phyloP scores from a whole-genome alignment of 306 rosid genomes.

The Cicer pinnatifidum region DNA sequence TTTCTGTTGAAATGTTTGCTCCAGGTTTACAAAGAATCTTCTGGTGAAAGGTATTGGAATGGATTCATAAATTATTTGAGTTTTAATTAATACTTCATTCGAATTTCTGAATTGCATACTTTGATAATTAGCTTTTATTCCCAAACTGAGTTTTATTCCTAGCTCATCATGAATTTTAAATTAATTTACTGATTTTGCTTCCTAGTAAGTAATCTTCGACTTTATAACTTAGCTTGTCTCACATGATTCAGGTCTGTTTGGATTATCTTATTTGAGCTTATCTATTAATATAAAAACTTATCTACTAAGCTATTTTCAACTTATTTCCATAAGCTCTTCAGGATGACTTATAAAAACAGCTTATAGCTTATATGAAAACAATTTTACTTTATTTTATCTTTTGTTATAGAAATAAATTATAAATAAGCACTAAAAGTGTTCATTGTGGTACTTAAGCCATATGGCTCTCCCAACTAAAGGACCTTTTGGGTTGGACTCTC shows the following conservation, averaged over 20 bases:
- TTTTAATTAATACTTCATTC: background rate
- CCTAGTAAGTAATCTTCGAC: conserved; percentile 6
- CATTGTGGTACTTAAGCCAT: too few species aligned
- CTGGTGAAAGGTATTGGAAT: conserved; percentile 63
- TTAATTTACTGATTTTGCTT: conserved; percentile 24
- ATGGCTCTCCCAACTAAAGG: too few species aligned
- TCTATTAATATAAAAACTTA: too few species aligned
- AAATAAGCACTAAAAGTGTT: too few species aligned
- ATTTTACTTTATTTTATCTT: too few species aligned
- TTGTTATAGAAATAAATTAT: too few species aligned
- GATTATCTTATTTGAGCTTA: too few species aligned
- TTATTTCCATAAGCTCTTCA: too few species aligned
- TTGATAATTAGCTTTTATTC: conserved; percentile 16
- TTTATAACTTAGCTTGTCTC: conserved; percentile 24
- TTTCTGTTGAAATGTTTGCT: conserved; percentile 44
- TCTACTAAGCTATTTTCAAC: too few species aligned
- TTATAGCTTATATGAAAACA: too few species aligned
- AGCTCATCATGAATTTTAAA: conserved; percentile 4
- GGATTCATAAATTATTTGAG: conserved; percentile 25
- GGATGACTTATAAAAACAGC: too few species aligned
- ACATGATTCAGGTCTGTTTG: background rate
- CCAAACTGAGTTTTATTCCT: background rate
- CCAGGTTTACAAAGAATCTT: conserved; percentile 62
- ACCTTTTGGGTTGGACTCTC: too few species aligned
- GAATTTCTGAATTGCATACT: background rate